Base-by-base conservation (phyloP, 2,329 filamentous ascomycete species). In the Colletotrichum sidae region DNA sequence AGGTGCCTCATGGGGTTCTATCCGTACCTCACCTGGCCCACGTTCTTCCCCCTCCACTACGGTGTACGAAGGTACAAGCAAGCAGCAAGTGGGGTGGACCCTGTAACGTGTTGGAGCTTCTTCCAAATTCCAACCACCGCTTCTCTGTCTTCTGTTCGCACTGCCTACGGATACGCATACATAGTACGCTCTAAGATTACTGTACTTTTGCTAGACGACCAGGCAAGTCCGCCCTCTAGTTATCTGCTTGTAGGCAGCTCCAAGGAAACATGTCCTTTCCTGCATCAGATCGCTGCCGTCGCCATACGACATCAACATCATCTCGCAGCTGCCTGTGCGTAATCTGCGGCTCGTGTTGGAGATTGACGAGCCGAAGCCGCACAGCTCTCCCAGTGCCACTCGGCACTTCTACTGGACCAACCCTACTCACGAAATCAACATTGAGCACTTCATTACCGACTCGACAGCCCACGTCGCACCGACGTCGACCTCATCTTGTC, bases 71-170 rank as follows among this genome's bases (percentile, higher is more conserved):
- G 13, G 10, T 13, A 8, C 42, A 8, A 8, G 13, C 42, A 8
- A 8, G 42, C 42, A 8, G 25, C 41, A 25, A 41, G 52, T 62
- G 62, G 52, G 52, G 58, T 62, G 33, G 53, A 57, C 62, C 62
- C 62, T 65, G 58, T 62, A 57, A 56, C 44, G 62, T 62, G 47
- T 62, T 47, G 58, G 62, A 57, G 45, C 47, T 54, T 55, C 61
- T 51, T 65, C 51, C 50, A 60, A 44, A 49, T 35, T 49, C 44
- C 39, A 34, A 45, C 34, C 41, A 38, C 39, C 13, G 52, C 51
- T 46, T 15, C 15, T 44, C 13, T 15, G 15, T 2, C 17, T 17
- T 17, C 2, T 17, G 17, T 17, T 17, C 17, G 17, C 17, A 15
- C 44, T 17, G 9, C 15, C 44, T 10, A 46, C 15, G 6, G 10